Base-by-base conservation (phyloP, 345 rosid genomes). In the Eucalyptus dawsonii region DNA sequence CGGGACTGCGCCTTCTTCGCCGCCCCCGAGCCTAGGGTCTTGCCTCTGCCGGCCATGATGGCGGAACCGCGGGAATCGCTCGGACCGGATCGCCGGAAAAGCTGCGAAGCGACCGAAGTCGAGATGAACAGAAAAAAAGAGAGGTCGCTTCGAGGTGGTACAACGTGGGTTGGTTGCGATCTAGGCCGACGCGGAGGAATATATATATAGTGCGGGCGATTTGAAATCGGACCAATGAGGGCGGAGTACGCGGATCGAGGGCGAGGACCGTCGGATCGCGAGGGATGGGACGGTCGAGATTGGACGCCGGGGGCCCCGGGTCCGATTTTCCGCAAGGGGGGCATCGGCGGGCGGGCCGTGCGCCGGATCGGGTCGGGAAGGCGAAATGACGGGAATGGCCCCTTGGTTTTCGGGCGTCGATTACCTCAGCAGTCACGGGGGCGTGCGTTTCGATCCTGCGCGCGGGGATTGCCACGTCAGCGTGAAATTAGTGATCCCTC, bases 41-140 rank as follows among this genome's bases (percentile, higher is more conserved):
- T 97, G 22, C 99, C 99, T 58, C 99, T 93, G 72, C 99, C 99
- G 21, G 99, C 99, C 99, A 97, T 97, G 76, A 97, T 97, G 76
- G 27, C 40, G 58, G 58, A 76, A 76, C 54, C 5, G 65, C 11
- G 14, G 22, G 17, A 85, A 12, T 17, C 44, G 40, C 81, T 56
- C 29, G 62, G 81, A 16, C 81, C 40, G 53, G 8, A 7, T 44
- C 45, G 44, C 72, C 58, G 58, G 21, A 50, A 40, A 50, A 22
- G 50, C 21, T 29, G 42, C 6, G 4, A 11, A 9, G 54, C 87
- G 31, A 6, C n/a, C 54, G 86, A 50, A 25, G 47, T 8, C 34
- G 31, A 42, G 67, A 65, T 42, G 47, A 58, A 40, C 50, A 9
- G 5, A 51, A 1, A 27, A 87, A 14, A 87, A 49, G 16, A 6